Evolutionary conservation across 2,329 filamentous ascomycete genomes (phyloP).

Genomic region (Pestalotiopsis sp.): DNA sequence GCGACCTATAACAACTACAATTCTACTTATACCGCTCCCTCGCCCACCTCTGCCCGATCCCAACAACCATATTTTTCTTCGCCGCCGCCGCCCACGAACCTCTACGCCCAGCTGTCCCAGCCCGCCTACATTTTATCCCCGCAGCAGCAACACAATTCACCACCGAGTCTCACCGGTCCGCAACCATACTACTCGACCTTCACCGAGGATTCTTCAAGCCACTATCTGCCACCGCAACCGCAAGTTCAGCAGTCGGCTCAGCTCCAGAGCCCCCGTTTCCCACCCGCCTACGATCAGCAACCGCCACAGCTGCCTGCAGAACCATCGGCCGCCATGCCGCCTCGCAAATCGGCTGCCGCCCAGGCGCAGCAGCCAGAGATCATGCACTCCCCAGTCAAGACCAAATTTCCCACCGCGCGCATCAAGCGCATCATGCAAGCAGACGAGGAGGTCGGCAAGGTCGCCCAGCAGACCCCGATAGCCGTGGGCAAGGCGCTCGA

Average conservation of each 20-base stretch:
- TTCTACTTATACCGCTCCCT: conserved; percentile 21
- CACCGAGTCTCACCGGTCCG: conserved; percentile 13
- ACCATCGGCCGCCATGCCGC: conserved; percentile 38
- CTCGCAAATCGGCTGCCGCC: conserved; percentile 35
- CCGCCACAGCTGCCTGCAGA: conserved; percentile 11
- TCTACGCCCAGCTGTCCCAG: conserved; percentile 18
- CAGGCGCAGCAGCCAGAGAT: conserved; percentile 43
- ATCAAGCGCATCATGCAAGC: conserved; percentile 99
- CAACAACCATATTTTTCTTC: conserved; percentile 8
- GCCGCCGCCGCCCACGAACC: conserved; percentile 21
- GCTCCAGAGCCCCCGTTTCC: conserved; percentile 16
- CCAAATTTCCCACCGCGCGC: conserved; percentile 93
- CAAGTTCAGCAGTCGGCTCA: conserved; percentile 17
- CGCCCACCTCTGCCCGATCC: conserved; percentile 14
- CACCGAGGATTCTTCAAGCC: conserved; percentile 23
- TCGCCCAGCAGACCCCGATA: conserved; percentile 95
- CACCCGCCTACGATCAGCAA: conserved; percentile 6
- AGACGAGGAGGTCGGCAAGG: conserved; percentile 97
- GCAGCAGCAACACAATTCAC: not conserved
- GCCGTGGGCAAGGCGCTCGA: conserved; percentile 95
- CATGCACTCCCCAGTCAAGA: conserved; percentile 77
- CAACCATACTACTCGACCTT: conserved; percentile 27
- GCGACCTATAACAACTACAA: conserved; percentile 13
- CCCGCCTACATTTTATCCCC: conserved; percentile 11
- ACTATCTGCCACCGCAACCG: conserved; percentile 18